Evolutionary conservation across 768 basidiomycete genomes (phyloP).

Genomic region (Cystobasidium tubakii): DNA sequence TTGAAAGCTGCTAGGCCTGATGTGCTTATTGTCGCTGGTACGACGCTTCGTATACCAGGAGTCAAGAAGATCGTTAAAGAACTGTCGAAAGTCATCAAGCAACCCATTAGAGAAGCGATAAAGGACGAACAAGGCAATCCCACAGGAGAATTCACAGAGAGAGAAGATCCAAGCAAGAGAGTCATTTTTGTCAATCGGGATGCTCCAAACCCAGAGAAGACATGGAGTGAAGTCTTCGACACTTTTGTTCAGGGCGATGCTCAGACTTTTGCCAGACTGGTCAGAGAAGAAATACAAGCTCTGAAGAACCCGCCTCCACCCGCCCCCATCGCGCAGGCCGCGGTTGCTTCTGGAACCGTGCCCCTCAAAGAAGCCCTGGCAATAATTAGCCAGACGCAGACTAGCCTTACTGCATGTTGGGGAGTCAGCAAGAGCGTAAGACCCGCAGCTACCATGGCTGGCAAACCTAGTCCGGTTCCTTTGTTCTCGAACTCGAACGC

Average conservation of each 20-base stretch:
- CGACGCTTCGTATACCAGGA: conserved; percentile 79
- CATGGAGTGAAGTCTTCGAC: conserved; percentile 88
- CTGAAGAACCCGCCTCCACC: not conserved
- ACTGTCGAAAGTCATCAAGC: conserved; percentile 55
- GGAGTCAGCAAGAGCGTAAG: not conserved
- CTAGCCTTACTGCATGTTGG: not conserved
- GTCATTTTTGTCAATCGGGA: conserved; percentile 79
- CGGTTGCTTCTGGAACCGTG: not conserved
- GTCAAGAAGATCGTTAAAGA: conserved; percentile 87
- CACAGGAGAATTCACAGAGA: conserved; percentile 6
- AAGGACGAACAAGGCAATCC: conserved; percentile 42
- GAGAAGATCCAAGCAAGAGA: conserved; percentile 40
- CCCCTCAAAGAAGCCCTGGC: not conserved
- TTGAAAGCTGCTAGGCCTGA: conserved; percentile 69
- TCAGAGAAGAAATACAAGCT: conserved; percentile 14
- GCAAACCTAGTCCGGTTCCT: not conserved
- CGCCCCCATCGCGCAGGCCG: not conserved
- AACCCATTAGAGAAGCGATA: conserved; percentile 41
- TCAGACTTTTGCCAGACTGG: conserved; percentile 57
- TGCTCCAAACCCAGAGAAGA: conserved; percentile 73
- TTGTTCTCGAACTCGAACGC: not conserved
- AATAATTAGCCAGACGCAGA: not conserved
- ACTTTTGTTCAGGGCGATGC: conserved; percentile 83
- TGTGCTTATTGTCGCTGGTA: conserved; percentile 79
- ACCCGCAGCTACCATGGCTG: not conserved